Base-by-base conservation (phyloP, 1,284 basidiomycete species). In the Ceratobasidium theobromae region DNA sequence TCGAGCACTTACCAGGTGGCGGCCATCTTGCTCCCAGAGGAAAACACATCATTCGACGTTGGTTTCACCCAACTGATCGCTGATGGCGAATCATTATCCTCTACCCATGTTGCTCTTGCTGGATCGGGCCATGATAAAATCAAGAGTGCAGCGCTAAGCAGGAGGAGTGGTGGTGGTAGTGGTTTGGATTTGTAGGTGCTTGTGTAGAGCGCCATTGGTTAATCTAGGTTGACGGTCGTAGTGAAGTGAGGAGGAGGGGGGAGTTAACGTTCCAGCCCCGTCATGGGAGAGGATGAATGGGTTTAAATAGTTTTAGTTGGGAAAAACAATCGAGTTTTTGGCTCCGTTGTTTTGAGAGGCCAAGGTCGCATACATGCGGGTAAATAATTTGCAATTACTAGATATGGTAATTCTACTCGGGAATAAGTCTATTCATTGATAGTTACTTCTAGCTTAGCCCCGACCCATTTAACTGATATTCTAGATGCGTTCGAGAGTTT, bases 401-500 rank as follows among this genome's bases (percentile, higher is more conserved):
- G 35, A n/a, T n/a, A n/a, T n/a, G n/a, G n/a, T n/a, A n/a, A n/a
- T 38, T 38, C 35, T 6, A n/a, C 18, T 21, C 43, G 8, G 18
- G 18, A 11, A 9, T 5, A 5, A 6, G 5, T 33, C 40, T 67
- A 66, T 35, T 69, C 68, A 6, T 58, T 57, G 46, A 70, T 68
- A 14, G 68, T 70, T 16, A 70, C 65, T 49, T 70, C 69, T 11
- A 70, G 41, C 49, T 69, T 65, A 11, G 43, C 46, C 25, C 67
- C 68, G 4, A 66, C 66, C 68, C 68, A 70, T 41, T 46, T 51
- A 35, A 65, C 68, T 9, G 65, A 67, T 25, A 70, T 58, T 32
- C 69, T 70, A 21, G 12, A 32, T 5, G 1, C 38, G 12, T 21
- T 40, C 16, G 21, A 48, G 14, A n/a, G 28, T 30, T 46, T 48